phyloP scores from a whole-genome alignment of 768 basidiomycete genomes.

The Russula olivacea region DNA sequence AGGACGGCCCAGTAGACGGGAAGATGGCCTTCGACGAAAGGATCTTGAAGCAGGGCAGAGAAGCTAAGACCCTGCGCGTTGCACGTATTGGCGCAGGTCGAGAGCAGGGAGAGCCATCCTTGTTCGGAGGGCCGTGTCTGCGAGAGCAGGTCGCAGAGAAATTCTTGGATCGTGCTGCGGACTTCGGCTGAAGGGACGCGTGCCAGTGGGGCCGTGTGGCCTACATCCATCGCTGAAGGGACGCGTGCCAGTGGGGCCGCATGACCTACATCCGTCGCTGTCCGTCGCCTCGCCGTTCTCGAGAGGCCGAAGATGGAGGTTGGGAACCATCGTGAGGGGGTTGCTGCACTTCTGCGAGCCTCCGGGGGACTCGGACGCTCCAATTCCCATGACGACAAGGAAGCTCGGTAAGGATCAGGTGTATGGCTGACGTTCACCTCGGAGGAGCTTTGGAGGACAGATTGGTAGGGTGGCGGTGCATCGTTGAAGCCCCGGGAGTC shows the following conservation, averaged over 20 bases:
- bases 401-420: not conserved
- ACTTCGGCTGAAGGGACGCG: not conserved
- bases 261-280: no score
- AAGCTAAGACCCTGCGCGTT: slow-evolving; percentile 44
- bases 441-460: slow-evolving; percentile 2
- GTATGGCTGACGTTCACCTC: not conserved
- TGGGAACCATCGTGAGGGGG: slow-evolving; percentile 20
- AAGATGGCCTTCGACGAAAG: slow-evolving; percentile 55
- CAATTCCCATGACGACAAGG: not conserved
- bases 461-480: slow-evolving; percentile 19
- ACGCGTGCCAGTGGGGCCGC: no score
- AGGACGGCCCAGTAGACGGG: slow-evolving; percentile 72
- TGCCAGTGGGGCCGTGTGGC: no score
- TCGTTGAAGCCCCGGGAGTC: slow-evolving; percentile 13
- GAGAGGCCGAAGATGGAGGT: slow-evolving; percentile 22
- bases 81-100: slow-evolving; percentile 61
- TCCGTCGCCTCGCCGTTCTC: slow-evolving; percentile 18
- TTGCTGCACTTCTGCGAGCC: no score
- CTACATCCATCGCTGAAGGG: no score
- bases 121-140: slow-evolving; percentile 31
- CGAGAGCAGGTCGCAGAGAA: slow-evolving; percentile 36
- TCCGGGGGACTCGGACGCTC: no score
- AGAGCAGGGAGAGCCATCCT: slow-evolving; percentile 41
- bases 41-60: slow-evolving; percentile 53
- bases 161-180: slow-evolving; percentile 13